Percentiles rank a stretch among this genome's conserved stretches.
phyloP scores from a whole-genome alignment of 2,329 filamentous ascomycete genomes.

The Graphilbum ipis-grandicollis region DNA sequence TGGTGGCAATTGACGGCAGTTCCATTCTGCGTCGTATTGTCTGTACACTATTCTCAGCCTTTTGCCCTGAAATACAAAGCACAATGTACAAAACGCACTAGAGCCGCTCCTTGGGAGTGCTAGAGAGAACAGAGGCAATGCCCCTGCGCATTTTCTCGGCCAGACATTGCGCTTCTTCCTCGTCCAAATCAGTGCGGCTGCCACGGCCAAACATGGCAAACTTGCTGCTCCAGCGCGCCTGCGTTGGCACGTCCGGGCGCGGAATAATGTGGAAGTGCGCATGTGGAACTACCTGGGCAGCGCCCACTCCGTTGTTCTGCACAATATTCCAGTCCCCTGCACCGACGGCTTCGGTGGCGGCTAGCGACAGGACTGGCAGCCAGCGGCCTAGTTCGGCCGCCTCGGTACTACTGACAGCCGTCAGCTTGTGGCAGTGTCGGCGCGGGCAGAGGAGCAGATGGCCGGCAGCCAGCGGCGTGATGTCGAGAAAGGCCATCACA shows the following conservation, averaged over 20 bases:
- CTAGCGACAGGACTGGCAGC: slow-evolving; percentile 56
- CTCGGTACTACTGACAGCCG: slow-evolving; percentile 46
- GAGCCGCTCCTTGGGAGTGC: background rate
- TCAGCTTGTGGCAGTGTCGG: slow-evolving; percentile 59
- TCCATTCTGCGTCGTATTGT: too few relatives aligned
- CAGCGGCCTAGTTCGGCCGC: slow-evolving; percentile 47
- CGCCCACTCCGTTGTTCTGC: slow-evolving; percentile 83
- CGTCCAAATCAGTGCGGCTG: slow-evolving; percentile 54
- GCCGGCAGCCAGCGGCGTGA: slow-evolving; percentile 68
- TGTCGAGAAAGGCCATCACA: slow-evolving; percentile 81
- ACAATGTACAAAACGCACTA: too few relatives aligned
- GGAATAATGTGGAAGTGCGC: slow-evolving; percentile 93
- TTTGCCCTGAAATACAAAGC: too few relatives aligned
- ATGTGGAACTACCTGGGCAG: slow-evolving; percentile 84
- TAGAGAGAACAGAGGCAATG: slow-evolving; percentile 3
- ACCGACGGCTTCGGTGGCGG: slow-evolving; percentile 50
- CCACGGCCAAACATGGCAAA: slow-evolving; percentile 77
- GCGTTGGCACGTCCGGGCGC: slow-evolving; percentile 47
- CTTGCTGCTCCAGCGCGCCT: slow-evolving; percentile 36
- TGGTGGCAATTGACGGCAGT: too few relatives aligned
- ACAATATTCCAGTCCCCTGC: slow-evolving; percentile 87
- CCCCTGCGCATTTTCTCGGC: slow-evolving; percentile 19
- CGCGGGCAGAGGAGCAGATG: slow-evolving; percentile 74
- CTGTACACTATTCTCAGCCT: too few relatives aligned
- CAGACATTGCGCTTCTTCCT: slow-evolving; percentile 49